Evolutionary conservation across 2,329 filamentous ascomycete species (phyloP), one percentile per base, ranked within the genome.

Genomic region (Stagonosporopsis rhizophila): DNA sequence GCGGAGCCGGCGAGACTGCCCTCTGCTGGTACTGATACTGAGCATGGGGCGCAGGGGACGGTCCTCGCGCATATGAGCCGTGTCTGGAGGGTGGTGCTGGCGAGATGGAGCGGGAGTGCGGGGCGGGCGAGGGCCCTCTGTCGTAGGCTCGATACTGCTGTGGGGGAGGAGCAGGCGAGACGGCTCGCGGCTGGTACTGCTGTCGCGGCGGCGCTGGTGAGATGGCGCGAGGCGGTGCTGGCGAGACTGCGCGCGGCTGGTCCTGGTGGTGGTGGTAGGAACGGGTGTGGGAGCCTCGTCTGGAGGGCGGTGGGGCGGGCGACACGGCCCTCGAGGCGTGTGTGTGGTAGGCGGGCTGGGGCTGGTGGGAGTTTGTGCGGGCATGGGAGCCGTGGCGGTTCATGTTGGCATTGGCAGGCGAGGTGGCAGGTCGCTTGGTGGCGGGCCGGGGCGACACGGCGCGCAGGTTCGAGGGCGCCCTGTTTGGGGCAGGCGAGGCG

Each of bases 391-490:
- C 63, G 41, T 69, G 67, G 17, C 62, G 57, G 40, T 64, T 35
- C 11, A 72, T 68, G 34, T 74, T 73, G 25, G 72, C 70, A 30
- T 75, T 73, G 30, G 72, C 72, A 12, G 78, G 81, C 30, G 77
- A 80, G 37, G 66, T 71, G 42, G 73, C 74, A 28, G 66, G 66
- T 22, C 70, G 62, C 61, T 73, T 61, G 46, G 70, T 58, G 45
- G 70, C 45, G 8, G 73, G 76, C 20, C 75, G 73, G 7, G 79
- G 79, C 35, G 79, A 79, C 4, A 77, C 71, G 28, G 77, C 74
- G 49, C 74, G 74, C 27, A 75, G 65, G 45, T 71, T 65, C 19
- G 68, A 70, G 3, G 41, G n/a, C 58, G 59, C 25, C 44, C 54
- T 44, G 11, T 12, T 17, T 14, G 67, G 54, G 11, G 44, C 32